Percentiles rank a stretch among this genome's conserved stretches.
Conservation (phyloP, 225 moss, liverwort and hornwort species). For the Neckera pumila region DNA sequence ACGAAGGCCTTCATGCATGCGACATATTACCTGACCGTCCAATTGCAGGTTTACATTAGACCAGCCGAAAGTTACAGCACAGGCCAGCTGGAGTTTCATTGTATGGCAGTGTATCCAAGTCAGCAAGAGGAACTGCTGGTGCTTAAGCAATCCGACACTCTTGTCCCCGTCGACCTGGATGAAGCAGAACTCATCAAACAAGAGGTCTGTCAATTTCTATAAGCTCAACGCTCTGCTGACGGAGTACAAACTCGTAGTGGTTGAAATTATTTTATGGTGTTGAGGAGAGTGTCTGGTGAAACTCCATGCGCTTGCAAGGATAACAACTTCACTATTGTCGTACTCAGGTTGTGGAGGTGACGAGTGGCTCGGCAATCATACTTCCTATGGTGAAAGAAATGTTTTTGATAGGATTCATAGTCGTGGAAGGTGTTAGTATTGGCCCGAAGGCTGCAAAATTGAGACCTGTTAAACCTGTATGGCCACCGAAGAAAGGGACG, state of each 20-base stretch:
- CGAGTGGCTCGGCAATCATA: constrained; percentile 37
- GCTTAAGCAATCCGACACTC: constrained; percentile 50
- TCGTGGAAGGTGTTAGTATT: constrained; percentile 53
- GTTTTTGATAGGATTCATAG: constrained; percentile 73
- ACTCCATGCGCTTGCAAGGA: not conserved
- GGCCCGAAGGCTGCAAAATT: constrained; percentile 37
- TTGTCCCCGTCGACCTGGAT: constrained; percentile 28
- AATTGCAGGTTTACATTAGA: constrained; percentile 68
- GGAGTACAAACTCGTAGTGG: not conserved
- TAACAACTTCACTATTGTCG: not conserved
- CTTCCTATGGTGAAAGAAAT: constrained; percentile 85
- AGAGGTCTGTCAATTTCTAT: constrained; percentile 26
- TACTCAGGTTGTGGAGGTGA: constrained; percentile 64
- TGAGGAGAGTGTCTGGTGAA: not conserved
- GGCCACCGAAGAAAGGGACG: constrained; percentile 66
- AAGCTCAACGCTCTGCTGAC: not conserved
- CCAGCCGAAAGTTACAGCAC: constrained; percentile 88
- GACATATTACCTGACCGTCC: not conserved
- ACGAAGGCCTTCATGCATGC: not conserved
- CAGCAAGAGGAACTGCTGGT: constrained; percentile 46
- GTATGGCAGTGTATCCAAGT: constrained; percentile 58
- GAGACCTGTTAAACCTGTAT: constrained; percentile 67
- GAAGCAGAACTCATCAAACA: constrained; percentile 32
- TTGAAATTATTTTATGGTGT: not conserved
- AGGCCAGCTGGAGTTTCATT: constrained; percentile 79